A percentile compares a stretch with the other conserved stretches of the same genome.
Conservation (phyloP, 1,284 basidiomycete species). For the Leccinum pallidistipes region DNA sequence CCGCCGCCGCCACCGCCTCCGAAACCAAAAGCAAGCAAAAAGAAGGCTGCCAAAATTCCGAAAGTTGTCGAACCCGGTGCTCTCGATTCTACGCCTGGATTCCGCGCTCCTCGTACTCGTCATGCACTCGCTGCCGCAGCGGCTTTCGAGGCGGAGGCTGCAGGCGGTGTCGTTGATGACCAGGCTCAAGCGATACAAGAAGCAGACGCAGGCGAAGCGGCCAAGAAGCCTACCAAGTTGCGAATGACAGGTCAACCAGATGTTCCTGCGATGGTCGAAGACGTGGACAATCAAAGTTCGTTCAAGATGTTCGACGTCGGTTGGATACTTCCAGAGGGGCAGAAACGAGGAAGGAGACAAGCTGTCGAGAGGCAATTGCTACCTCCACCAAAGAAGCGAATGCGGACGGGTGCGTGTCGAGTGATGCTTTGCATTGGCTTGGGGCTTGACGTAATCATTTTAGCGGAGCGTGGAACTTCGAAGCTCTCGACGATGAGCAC, state of each 20-base stretch:
- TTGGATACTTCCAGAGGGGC: slow-evolving; percentile 84
- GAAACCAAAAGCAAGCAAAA: slow-evolving; percentile 35
- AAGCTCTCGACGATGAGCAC: slow-evolving; percentile 53
- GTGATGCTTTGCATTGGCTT: not conserved
- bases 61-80: slow-evolving; percentile 37
- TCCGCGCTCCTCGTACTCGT: slow-evolving; percentile 50
- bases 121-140: slow-evolving; percentile 41
- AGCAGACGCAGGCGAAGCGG: slow-evolving; percentile 12
- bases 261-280: slow-evolving; percentile 53
- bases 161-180: slow-evolving; percentile 3
- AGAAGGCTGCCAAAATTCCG: slow-evolving; percentile 35
- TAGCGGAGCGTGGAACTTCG: slow-evolving; percentile 45
- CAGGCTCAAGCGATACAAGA: slow-evolving; percentile 10
- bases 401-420: slow-evolving; percentile 45
- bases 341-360: slow-evolving; percentile 55
- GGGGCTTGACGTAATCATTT: not conserved
- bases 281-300: slow-evolving; percentile 70
- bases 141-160: slow-evolving; percentile 46
- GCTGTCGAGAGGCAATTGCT: slow-evolving; percentile 41
- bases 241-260: slow-evolving; percentile 36
- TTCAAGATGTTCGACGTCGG: slow-evolving; percentile 86
- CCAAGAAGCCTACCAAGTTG: slow-evolving; percentile 19
- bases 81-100: slow-evolving; percentile 37
- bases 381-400: slow-evolving; percentile 51
- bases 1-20: slow-evolving; percentile 46